Evolutionary conservation across 345 rosid genomes (phyloP).

Genomic region (Moringa oleifera): DNA sequence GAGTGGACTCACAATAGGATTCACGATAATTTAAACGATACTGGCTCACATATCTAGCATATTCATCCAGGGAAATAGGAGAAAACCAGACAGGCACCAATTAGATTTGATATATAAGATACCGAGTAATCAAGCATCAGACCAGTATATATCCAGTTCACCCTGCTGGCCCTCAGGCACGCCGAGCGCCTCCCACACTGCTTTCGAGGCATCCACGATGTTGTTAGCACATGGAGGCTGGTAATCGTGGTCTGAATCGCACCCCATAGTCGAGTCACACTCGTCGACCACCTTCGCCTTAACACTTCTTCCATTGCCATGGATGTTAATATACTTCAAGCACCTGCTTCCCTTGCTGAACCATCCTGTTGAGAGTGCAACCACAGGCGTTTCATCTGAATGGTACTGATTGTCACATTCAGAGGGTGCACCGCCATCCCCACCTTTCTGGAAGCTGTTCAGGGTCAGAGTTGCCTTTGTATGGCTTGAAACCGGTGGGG

Average conservation of each 20-base stretch:
- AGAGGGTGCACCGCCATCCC: slow-evolving; percentile 24
- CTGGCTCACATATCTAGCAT: no score
- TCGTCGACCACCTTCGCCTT: slow-evolving; percentile 28
- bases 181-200: slow-evolving; percentile 25
- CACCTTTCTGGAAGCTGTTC: slow-evolving; percentile 4
- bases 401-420: slow-evolving; percentile 28
- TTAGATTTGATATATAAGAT: neutral
- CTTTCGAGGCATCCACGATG: slow-evolving; percentile 30
- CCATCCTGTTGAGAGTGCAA: slow-evolving; percentile 36
- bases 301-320: slow-evolving; percentile 19
- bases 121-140: slow-evolving; percentile 9
- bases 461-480: slow-evolving; percentile 10
- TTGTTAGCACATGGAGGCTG: slow-evolving; percentile 27
- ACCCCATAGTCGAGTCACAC: slow-evolving; percentile 26
- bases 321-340: slow-evolving; percentile 13
- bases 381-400: slow-evolving; percentile 11
- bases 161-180: slow-evolving; percentile 14
- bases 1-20: no score
- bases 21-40: no score
- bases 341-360: slow-evolving; percentile 19
- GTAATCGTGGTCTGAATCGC: slow-evolving; percentile 21
- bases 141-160: slow-evolving; percentile 14
- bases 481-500: slow-evolving; percentile 1
- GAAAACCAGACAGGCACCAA: no score
- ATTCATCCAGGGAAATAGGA: no score